Conservation (phyloP, 768 basidiomycete species). For the Boletellus sp. region DNA sequence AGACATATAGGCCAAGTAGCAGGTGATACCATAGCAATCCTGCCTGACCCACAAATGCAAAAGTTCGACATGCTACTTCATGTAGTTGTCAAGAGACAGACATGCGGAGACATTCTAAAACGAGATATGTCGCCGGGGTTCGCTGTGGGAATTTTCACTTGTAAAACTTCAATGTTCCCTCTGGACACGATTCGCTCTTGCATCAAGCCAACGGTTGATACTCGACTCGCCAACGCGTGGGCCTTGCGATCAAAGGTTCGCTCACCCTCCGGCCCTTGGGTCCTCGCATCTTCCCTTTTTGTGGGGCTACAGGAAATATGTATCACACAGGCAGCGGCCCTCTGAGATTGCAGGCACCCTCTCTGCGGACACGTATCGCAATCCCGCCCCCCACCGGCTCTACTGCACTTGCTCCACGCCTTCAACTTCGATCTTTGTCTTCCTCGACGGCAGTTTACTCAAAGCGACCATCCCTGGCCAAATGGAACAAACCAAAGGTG, state of each 20-base stretch:
- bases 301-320: constrained; percentile 1
- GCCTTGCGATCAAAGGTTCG: too few relatives aligned
- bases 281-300: neutral
- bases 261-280: too few relatives aligned
- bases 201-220: neutral
- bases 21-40: neutral
- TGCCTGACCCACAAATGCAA: too few relatives aligned
- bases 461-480: neutral
- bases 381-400: neutral
- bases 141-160: constrained; percentile 10
- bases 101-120: constrained; percentile 17
- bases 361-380: constrained; percentile 2
- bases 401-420: neutral
- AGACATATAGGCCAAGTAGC: neutral
- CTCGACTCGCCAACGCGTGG: too few relatives aligned
- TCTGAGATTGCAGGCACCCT: neutral
- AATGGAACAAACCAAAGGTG: neutral
- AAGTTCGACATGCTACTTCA: neutral
- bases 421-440: neutral
- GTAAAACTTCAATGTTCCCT: neutral
- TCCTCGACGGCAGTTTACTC: neutral
- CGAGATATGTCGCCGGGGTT: constrained; percentile 19
- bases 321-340: neutral
- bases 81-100: neutral
- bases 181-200: neutral